Evolutionary conservation across 2,329 filamentous ascomycete genomes (phyloP), one percentile per base, ranked within the genome.

Genomic region (Sclerotiophoma versabilis): DNA sequence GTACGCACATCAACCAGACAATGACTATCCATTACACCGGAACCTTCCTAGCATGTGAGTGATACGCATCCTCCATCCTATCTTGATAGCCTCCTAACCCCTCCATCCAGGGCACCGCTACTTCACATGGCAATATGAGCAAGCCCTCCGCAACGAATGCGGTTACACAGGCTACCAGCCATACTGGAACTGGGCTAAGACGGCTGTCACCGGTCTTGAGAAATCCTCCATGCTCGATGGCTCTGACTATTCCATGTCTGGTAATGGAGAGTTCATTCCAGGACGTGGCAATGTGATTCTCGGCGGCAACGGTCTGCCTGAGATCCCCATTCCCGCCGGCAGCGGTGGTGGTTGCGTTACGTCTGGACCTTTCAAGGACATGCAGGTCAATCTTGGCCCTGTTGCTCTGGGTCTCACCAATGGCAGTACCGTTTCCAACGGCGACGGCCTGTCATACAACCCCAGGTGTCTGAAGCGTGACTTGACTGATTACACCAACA

Each of bases 191-290:
- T 85, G 82, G 80, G 77, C 78, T 2, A 76, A 77, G 46, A 80
- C 78, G 62, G 74, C 77, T 74, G 10, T 76, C 2, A 60, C 73
- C 5, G 79, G 84, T 39, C 70, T 73, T 1, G 56, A 65, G 59
- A 75, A 77, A 19, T 78, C 81, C 1, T 77, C 81, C 12, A 67
- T 86, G 47, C 85, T 86, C 58, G 82, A 84, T 59, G 84, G 84
- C 44, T 80, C 79, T 48, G 77, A 75, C 22, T 80, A 77, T 48
- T 73, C 77, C 14, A 69, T 74, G 62, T 60, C 77, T 26, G 79
- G 81, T 20, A 80, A 84, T 54, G 82, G 82, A 26, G 70, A 64
- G 11, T 74, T 65, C 44, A 69, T 64, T 20, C 43, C 58, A 7
- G 63, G 61, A 2, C 62, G 61, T 15, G 76, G 62, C 65, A 45